Percentiles rank a stretch among this genome's conserved stretches.
Conservation (phyloP, 2,329 filamentous ascomycete species). For the Raffaelea albimanens region DNA sequence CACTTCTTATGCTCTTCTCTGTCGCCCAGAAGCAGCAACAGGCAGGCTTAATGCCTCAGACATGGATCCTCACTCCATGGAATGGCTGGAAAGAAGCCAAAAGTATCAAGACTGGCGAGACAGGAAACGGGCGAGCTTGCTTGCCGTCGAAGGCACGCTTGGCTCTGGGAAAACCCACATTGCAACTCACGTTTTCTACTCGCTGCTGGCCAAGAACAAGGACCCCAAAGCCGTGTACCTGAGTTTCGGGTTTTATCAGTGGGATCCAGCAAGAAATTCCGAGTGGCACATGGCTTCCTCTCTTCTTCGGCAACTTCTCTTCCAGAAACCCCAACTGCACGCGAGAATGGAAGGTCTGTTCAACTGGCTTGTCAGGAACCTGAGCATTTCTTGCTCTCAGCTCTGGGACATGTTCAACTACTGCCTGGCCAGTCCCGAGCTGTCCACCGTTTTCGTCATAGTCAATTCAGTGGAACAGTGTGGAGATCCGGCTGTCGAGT, state of each 20-base stretch:
- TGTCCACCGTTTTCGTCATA: conserved; percentile 1
- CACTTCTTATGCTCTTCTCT: neutral
- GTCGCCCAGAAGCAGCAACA: no score
- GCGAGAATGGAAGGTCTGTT: no score
- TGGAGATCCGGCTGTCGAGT: neutral
- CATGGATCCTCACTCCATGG: neutral
- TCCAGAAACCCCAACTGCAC: neutral
- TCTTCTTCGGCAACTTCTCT: conserved; percentile 3
- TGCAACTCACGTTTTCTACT: conserved; percentile 1
- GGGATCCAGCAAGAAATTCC: conserved; percentile 1
- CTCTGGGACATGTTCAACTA: neutral
- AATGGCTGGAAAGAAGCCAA: conserved; percentile 1
- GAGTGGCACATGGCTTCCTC: conserved; percentile 4
- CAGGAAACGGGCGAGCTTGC: neutral
- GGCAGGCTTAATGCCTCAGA: neutral
- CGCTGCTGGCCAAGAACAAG: neutral
- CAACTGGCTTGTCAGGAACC: no score
- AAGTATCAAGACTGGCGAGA: conserved; percentile 2
- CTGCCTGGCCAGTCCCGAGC: neutral
- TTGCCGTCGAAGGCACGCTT: neutral
- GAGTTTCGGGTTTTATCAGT: conserved; percentile 5
- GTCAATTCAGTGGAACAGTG: conserved; percentile 5
- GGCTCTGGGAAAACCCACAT: conserved; percentile 3
- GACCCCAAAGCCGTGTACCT: neutral
- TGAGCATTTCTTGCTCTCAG: neutral